Base-by-base conservation (phyloP, 805 yeast species). In the Kazachstania kunashirensis region DNA sequence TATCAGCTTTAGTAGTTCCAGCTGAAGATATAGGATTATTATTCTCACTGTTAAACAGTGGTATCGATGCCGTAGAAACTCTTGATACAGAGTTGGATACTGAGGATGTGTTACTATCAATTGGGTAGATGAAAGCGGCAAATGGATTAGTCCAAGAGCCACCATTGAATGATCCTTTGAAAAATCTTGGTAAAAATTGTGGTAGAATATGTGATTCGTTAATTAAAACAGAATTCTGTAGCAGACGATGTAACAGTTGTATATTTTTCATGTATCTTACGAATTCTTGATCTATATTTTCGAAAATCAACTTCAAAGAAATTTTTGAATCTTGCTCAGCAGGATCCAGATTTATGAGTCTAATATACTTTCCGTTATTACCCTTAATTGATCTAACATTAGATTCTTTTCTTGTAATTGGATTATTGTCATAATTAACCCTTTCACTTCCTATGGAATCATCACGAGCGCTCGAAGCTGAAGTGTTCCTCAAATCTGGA, bases 141-240 rank as follows among this genome's bases (percentile, higher is more conserved):
- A 79, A 78, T 18, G 83, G 84, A 48, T 79, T 80, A 33, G 73
- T 70, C 79, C 86, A 81, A 42, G 78, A 77, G n/a, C 88, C 89
- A 13, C 86, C 89, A 46, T 77, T 77, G 53, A 77, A 81, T 37
- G 71, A 74, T 20, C 76, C 75, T 29, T 70, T 66, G 14, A 82
- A 58, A 48, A 81, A 78, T 41, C 92, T 65, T 7, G 92, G 86
- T 44, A 77, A 73, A 2, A 77, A 61, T 51, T 79, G 80, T 0
- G 89, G 92, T 24, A 79, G 41, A 12, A 32, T 29, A 17, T 28
- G 33, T 9, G 39, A 33, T 24, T 45, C 45, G 32, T 44, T 43
- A n/a, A 41, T 32, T 19, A 48, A 36, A 6, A 40, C 57, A 27
- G 40, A 45, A n/a, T 36, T 38, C 33, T 46, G 52, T 47, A 46